Evolutionary conservation across 2,329 filamentous ascomycete species (phyloP).

Genomic region (Aspergillus floridensis): DNA sequence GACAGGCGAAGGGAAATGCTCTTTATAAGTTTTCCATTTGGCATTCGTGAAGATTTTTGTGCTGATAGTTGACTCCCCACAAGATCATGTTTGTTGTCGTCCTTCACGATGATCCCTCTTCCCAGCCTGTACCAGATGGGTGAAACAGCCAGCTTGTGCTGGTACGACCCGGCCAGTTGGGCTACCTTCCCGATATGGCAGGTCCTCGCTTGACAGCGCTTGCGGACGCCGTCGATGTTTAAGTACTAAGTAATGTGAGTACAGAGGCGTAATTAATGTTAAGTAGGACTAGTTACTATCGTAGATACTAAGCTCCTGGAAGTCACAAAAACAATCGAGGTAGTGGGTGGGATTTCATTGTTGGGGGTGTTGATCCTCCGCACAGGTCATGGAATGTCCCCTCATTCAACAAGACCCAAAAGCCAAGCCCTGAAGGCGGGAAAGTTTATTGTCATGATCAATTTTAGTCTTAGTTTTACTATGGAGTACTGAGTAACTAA

Average conservation of each 20-base stretch:
- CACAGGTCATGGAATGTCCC: neutral
- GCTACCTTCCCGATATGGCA: slow-evolving; percentile 13
- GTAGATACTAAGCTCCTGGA: too few relatives aligned
- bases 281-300: too few relatives aligned
- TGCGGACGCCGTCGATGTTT: neutral
- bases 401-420: neutral
- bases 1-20: neutral
- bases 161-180: slow-evolving; percentile 5
- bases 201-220: slow-evolving; percentile 1
- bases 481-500: too few relatives aligned
- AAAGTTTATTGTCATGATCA: neutral
- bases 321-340: neutral
- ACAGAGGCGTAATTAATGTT: too few relatives aligned
- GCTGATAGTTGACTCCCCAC: neutral
- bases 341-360: neutral
- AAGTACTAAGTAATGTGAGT: too few relatives aligned
- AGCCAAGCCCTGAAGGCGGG: neutral
- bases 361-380: neutral
- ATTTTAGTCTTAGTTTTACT: neutral
- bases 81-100: neutral
- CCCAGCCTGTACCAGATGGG: neutral
- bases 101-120: neutral
- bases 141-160: neutral
- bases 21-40: neutral
- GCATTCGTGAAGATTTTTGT: neutral